Evolutionary conservation across 768 basidiomycete species (phyloP).

Genomic region (Plicaturopsis crispa): DNA sequence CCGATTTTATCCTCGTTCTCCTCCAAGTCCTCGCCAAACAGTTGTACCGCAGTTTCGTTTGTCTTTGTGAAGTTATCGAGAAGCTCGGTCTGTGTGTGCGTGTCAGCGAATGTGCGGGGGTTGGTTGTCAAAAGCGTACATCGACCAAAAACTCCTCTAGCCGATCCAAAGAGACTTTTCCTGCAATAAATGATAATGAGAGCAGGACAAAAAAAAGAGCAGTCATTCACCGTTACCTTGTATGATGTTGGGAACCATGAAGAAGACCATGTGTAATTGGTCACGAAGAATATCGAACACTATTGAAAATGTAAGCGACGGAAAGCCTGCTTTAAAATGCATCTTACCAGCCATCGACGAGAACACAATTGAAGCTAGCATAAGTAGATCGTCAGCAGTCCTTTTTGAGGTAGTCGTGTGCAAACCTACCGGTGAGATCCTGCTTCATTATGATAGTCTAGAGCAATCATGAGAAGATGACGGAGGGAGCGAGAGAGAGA

Average conservation of each 20-base stretch:
- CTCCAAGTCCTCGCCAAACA: conserved; percentile 5
- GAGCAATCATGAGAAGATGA: background rate
- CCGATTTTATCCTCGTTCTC: conserved; percentile 31
- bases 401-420: too few species aligned
- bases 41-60: background rate
- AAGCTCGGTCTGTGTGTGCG: conserved; percentile 37
- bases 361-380: conserved; percentile 28
- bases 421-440: conserved; percentile 29
- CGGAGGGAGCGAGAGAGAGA: background rate
- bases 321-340: too few species aligned
- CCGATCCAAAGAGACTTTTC: background rate
- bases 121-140: background rate
- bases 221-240: background rate
- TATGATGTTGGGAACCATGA: conserved; percentile 16
- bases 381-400: background rate
- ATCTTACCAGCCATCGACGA: conserved; percentile 27
- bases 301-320: too few species aligned
- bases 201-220: too few species aligned
- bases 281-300: conserved; percentile 55
- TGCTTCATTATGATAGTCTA: conserved; percentile 29
- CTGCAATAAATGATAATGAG: background rate
- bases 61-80: conserved; percentile 29
- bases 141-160: background rate
- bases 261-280: conserved; percentile 32
- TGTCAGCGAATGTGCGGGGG: background rate